Evolutionary conservation across 805 yeast species (phyloP).

Genomic region (Myxozyma geophila): DNA sequence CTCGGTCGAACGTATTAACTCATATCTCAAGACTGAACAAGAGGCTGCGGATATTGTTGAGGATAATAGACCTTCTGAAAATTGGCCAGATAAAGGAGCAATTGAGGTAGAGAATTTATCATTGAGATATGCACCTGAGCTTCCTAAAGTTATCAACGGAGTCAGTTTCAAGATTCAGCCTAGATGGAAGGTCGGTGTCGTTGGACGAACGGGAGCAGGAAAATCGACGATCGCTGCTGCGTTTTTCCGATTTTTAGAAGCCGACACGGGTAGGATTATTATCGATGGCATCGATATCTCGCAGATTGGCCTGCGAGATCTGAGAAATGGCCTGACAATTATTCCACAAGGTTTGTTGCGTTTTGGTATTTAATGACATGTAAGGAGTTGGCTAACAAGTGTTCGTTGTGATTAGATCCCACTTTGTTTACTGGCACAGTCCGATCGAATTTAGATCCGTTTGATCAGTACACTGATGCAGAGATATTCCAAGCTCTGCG

Average conservation of each 20-base stretch:
- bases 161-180: constrained; percentile 82
- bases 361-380: constrained; percentile 45
- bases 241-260: constrained; percentile 66
- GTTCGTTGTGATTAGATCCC: constrained; percentile 67
- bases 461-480: constrained; percentile 59
- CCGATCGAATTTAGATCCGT: constrained; percentile 74
- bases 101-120: constrained; percentile 77
- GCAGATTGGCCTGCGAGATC: constrained; percentile 62
- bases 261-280: constrained; percentile 58
- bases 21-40: constrained; percentile 77
- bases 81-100: constrained; percentile 89
- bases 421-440: constrained; percentile 73
- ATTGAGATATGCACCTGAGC: constrained; percentile 80
- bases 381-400: constrained; percentile 65
- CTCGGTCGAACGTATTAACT: constrained; percentile 90
- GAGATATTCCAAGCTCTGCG: constrained; percentile 43
- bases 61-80: constrained; percentile 64
- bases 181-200: constrained; percentile 85
- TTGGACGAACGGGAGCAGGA: constrained; percentile 99
- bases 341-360: constrained; percentile 80
- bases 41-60: constrained; percentile 75
- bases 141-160: constrained; percentile 85
- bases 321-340: constrained; percentile 66
- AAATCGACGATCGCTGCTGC: constrained; percentile 96
- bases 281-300: constrained; percentile 72